Evolutionary conservation across 2,329 filamentous ascomycete species (phyloP), one percentile per base, ranked within the genome.

Genomic region (Thielaviopsis ethacetica): DNA sequence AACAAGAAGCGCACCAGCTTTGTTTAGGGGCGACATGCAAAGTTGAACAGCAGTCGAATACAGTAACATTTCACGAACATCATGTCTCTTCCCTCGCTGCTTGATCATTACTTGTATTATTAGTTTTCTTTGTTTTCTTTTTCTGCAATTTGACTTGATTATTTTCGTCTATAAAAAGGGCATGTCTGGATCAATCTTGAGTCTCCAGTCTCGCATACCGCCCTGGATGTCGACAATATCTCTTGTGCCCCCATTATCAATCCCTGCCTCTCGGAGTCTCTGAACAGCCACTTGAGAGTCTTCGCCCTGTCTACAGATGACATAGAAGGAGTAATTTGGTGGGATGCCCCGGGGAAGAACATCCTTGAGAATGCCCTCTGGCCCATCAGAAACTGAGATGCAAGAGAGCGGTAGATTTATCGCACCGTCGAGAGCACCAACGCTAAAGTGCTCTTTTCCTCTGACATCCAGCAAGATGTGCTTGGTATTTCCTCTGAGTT

Each of bases 1-100:
- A 95, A 95, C 75, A 90, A 90, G 76, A 95, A 94, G 81, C 84
- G 82, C 70, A 81, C 75, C 64, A 81, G 74, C 66, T 82, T 83
- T 70, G 72, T 84, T 63, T 84, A 70, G 38, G 17, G 38, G n/a
- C n/a, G 38, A 74, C 59, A 53, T 58, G 12, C 26, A 24, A 53
- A 30, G 50, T 30, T 24, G 26, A 55, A 24, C 19, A 22, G 2
- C 19, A 22, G 2, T 30, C 13, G 55, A 53, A 26, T 22, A 19
- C 21, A 51, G 41, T 30, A 26, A 21, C 38, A 49, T 26, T 56
- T 17, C 24, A 21, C 47, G 54, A 44, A 41, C 22, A 34, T n/a
- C 21, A 24, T 53, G 50, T 61, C 58, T 57, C 53, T 58, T 52
- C 38, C 49, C 58, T 59, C 15, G 24, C 15, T 30, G 12, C 19